Evolutionary conservation across 306 rosid genomes (phyloP).

Genomic region (Vigna trinervia): DNA sequence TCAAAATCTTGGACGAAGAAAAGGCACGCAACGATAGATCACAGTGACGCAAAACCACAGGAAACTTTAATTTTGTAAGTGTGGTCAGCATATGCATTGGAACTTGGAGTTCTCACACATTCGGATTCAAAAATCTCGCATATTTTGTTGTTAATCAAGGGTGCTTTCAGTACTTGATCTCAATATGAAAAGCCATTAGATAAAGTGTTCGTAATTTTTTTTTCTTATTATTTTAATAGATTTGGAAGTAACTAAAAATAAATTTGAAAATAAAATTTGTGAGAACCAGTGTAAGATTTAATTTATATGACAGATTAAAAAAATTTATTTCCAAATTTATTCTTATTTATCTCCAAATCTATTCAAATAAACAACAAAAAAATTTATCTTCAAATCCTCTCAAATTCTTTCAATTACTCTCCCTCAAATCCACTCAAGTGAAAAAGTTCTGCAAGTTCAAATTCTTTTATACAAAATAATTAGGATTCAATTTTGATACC

Average conservation of each 20-base stretch:
- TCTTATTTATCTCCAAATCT: too few species aligned
- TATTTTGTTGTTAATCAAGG: slow-evolving; percentile 2
- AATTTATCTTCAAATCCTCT: too few species aligned
- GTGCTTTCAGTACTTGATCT: neutral
- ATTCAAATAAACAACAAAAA: too few species aligned
- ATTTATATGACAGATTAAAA: too few species aligned
- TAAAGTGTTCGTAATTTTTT: neutral
- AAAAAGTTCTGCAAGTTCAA: neutral
- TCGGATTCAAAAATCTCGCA: slow-evolving; percentile 32
- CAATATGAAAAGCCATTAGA: slow-evolving; percentile 10
- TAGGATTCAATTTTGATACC: slow-evolving; percentile 8
- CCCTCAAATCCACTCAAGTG: too few species aligned
- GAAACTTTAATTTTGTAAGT: neutral
- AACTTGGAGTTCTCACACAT: slow-evolving; percentile 15
- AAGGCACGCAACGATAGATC: slow-evolving; percentile 27
- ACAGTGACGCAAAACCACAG: slow-evolving; percentile 9
- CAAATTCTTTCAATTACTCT: too few species aligned
- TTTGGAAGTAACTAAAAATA: too few species aligned
- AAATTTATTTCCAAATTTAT: too few species aligned
- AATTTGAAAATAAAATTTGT: too few species aligned
- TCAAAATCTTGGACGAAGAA: slow-evolving; percentile 17
- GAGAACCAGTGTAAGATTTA: too few species aligned
- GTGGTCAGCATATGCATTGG: neutral
- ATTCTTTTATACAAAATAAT: neutral
- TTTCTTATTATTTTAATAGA: too few species aligned